Evolutionary conservation across 1,139 yeast species (phyloP), one percentile per base, ranked within the genome.

Genomic region (Taphrina deformans): DNA sequence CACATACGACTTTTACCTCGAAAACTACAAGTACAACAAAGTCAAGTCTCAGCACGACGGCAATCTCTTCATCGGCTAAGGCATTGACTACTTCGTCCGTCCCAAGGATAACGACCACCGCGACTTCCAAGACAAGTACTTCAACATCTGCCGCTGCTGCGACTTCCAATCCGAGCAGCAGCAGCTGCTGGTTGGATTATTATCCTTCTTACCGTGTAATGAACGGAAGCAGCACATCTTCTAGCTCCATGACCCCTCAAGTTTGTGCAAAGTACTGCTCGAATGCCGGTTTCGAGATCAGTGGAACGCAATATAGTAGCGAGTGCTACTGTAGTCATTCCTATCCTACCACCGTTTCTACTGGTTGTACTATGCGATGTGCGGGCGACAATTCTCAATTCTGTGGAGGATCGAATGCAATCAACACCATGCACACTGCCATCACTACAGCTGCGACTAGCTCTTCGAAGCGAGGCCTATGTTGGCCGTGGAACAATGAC

Each of bases 401-500:
- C 40, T 59, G 63, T 40, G 63, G 63, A 16, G 55, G 56, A 0
- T 10, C 51, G 18, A 41, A 40, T 24, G 48, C 56, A 10, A 26
- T 51, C 14, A 40, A 51, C 1, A 12, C 29, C 2, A 26, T 52
- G 1, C 27, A 26, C n/a, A 38, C 56, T 10, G 27, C 48, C n/a
- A 29, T 45, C 44, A 31, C 33, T 12, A 27, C 46, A 16, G 33
- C 53, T 3, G 51, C 52, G 10, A 44, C 52, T 12, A 55, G 51
- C 5, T 41, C 50, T 21, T 24, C 41, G 12, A 62, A 62, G 52
- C 61, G 65, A 12, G 65, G 65, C 9, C 55, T 62, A 1, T 50
- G 41, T 31, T 62, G 65, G 65, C 63, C 63, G n/a, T 59, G 51
- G 50, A 56, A 62, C 27, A 46, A 55, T 31, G 12, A 48, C 24